phyloP scores from a whole-genome alignment of 1,284 basidiomycete genomes.

The Flammula alnicola region DNA sequence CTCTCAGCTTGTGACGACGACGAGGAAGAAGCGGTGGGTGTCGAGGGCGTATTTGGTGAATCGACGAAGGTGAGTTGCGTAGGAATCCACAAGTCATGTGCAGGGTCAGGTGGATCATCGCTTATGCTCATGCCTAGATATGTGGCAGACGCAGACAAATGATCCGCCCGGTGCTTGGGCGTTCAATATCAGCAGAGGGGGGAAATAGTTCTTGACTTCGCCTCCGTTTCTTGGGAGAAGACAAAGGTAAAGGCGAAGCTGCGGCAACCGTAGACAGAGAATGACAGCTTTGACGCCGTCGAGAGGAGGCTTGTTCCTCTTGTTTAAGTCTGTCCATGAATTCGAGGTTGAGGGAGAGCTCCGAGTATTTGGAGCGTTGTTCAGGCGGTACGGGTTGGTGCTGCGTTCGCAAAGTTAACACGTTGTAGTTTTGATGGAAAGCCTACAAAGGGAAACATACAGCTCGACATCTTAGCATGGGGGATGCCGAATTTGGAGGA shows the following conservation, averaged over 20 bases:
- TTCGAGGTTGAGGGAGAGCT: slow-evolving; percentile 16
- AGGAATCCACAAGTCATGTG: background rate
- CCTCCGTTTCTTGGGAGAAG: too few species aligned
- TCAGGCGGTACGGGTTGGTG: slow-evolving; percentile 20
- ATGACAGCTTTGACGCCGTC: background rate
- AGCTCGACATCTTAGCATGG: too few species aligned
- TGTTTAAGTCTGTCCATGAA: slow-evolving; percentile 16
- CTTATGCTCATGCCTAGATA: background rate
- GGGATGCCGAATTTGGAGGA: too few species aligned
- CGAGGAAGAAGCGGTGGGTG: background rate
- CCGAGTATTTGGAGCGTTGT: slow-evolving; percentile 18
- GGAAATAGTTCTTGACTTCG: background rate
- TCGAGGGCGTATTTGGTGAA: background rate
- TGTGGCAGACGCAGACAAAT: background rate
- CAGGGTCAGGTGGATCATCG: background rate
- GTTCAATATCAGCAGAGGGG: background rate
- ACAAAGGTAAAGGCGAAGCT: background rate
- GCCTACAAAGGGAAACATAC: background rate
- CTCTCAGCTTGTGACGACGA: too few species aligned
- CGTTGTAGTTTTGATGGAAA: background rate
- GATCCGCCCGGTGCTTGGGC: background rate
- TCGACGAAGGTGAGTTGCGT: background rate
- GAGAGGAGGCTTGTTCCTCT: slow-evolving; percentile 6
- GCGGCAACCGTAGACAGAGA: background rate
- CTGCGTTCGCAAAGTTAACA: slow-evolving; percentile 1